A percentile compares a stretch with the other conserved stretches of the same genome.
Evolutionary conservation across 164 flowering plant genomes (phyloP).

Genomic region (Amborella trichopoda): DNA sequence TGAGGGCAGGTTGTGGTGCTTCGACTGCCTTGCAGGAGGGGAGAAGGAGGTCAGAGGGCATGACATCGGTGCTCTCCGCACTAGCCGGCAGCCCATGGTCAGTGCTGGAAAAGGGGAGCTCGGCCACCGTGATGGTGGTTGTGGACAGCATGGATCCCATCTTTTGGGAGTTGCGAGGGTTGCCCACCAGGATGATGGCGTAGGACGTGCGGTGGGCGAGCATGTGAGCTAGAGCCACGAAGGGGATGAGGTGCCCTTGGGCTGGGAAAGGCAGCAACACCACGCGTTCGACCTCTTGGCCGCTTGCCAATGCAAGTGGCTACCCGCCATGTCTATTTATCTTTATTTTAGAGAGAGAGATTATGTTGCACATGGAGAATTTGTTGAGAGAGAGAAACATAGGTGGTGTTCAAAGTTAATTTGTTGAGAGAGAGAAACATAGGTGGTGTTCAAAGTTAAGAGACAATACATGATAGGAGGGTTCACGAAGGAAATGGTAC

Average conservation of each 20-base stretch:
- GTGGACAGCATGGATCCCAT: neutral
- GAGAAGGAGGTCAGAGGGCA: neutral
- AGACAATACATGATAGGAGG: too few relatives aligned
- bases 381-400: too few relatives aligned
- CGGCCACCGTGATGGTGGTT: neutral
- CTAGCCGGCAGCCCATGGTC: slow-evolving; percentile 7
- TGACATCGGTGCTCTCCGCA: slow-evolving; percentile 3
- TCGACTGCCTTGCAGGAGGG: slow-evolving; percentile 1
- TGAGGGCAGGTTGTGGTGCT: slow-evolving; percentile 3
- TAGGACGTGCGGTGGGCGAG: neutral
- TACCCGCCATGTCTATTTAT: too few relatives aligned
- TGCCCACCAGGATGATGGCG: neutral
- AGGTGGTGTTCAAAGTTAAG: too few relatives aligned
- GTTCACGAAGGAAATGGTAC: too few relatives aligned
- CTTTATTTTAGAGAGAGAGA: too few relatives aligned
- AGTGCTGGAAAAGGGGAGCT: neutral
- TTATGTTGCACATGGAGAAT: too few relatives aligned
- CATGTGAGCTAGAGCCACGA: neutral
- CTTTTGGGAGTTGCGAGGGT: too few relatives aligned
- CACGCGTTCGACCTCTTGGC: neutral
- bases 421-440: too few relatives aligned
- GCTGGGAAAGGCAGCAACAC: slow-evolving; percentile 1
- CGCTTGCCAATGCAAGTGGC: too few relatives aligned
- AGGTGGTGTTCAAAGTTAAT: too few relatives aligned
- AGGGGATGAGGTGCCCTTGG: slow-evolving; percentile 3